Base-by-base conservation (phyloP, 805 yeast species). In the Saccharomyces eubayanus region DNA sequence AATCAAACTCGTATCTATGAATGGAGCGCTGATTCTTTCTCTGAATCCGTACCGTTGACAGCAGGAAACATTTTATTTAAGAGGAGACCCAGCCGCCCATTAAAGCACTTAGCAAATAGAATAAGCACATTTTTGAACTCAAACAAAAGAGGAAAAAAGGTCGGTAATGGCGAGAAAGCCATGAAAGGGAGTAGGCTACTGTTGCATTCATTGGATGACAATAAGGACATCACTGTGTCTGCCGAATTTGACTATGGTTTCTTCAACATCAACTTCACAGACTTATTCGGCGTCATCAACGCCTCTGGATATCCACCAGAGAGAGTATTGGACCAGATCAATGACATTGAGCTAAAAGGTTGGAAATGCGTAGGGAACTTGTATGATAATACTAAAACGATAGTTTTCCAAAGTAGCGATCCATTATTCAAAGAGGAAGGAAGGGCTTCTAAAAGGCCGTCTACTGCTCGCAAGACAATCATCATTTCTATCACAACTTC, bases 281-380 rank as follows among this genome's bases (percentile, higher is more conserved):
- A 66, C 52, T 48, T 65, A 43, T 60, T 66, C 51, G 62, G 59
- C 2, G 60, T 68, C 21, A 59, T 67, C 9, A 66, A 67, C 50
- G 57, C 60, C 29, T 55, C 63, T 21, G 51, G 53, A 6, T 31
- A 46, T 12, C 48, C 65, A 4, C 70, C 70, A 5, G 69, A 68
- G 20, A 62, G 59, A n/a, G 53, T 60, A 2, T 50, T 65, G 27
- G 41, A 54, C 8, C 29, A 55, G n/a, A 58, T 69, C 0, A 60
- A 63, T 27, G 46, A 53, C 12, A 52, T 60, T 6, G 62, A 65
- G 52, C 40, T 31, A 24, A 51, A 62, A 30, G 61, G 62, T 20
- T 68, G 72, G 72, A 52, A 55, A 45, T 49, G 64, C 9, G 31
- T 65, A 1, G 72, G 72, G 2, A 63, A 58, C 31, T 46, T 59